Conservation (phyloP, 352 stramenopile species). For the Phytophthora ramorum region DNA sequence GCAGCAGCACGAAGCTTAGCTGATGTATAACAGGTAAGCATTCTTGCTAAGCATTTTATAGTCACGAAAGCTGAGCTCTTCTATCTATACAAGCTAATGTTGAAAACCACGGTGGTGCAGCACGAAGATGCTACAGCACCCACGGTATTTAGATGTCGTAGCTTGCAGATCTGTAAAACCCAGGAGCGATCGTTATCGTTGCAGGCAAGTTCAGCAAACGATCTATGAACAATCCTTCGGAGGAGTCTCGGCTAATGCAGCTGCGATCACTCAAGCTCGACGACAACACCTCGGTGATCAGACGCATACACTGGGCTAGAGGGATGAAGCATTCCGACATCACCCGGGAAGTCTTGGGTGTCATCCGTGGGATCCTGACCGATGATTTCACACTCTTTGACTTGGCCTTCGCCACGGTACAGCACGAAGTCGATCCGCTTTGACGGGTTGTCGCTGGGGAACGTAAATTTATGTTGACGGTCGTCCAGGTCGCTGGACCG, state of each 20-base stretch:
- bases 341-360: constrained; percentile 55
- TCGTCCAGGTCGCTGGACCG: constrained; percentile 55
- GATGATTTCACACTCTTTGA: constrained; percentile 79
- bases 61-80: too few relatives aligned
- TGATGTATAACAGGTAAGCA: too few relatives aligned
- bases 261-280: constrained; percentile 54
- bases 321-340: constrained; percentile 81
- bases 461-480: constrained; percentile 74
- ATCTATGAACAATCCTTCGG: not conserved
- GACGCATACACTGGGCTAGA: constrained; percentile 87
- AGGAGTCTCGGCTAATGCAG: not conserved
- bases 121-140: too few relatives aligned
- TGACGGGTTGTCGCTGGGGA: constrained; percentile 81
- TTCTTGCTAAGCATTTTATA: too few relatives aligned
- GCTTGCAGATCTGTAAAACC: too few relatives aligned
- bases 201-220: not conserved
- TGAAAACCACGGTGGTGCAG: not conserved
- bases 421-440: constrained; percentile 92
- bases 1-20: not conserved
- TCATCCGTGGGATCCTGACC: constrained; percentile 76
- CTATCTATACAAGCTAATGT: too few relatives aligned
- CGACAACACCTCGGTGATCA: constrained; percentile 86
- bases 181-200: not conserved
- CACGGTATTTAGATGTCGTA: too few relatives aligned
- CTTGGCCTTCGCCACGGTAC: constrained; percentile 66